These are phyloP conservation scores for Tulasnella sp. DNA, from an alignment of 768 basidiomycete genomes.

Conservation along the genomic window DNA sequence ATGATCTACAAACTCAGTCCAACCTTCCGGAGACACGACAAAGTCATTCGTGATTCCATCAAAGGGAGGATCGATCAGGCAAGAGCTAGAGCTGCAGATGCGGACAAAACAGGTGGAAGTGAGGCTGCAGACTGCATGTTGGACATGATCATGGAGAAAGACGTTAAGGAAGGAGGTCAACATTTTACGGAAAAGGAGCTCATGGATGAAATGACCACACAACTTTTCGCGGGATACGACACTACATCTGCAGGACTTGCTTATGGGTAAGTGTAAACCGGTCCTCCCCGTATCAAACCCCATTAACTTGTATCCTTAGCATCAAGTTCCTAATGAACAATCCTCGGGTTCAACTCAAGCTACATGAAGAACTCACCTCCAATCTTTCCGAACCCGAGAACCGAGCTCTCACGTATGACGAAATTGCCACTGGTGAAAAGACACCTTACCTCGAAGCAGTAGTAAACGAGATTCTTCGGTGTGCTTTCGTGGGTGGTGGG, in stretches of 20 bases:
- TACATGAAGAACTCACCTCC: neutral
- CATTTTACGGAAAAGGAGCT: too few relatives aligned
- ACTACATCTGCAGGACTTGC: neutral
- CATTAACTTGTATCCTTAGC: neutral
- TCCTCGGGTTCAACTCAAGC: neutral
- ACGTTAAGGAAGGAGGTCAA: too few relatives aligned
- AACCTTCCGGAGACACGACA: too few relatives aligned
- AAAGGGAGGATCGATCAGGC: too few relatives aligned
- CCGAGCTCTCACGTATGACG: slow-evolving; percentile 4
- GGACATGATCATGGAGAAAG: too few relatives aligned
- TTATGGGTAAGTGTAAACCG: neutral
- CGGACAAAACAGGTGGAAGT: too few relatives aligned
- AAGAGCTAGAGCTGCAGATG: too few relatives aligned
- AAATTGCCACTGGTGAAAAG: neutral
- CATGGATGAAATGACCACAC: too few relatives aligned
- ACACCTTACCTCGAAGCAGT: slow-evolving; percentile 8
- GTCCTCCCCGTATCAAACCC: neutral
- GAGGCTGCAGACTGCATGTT: too few relatives aligned
- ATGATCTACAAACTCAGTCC: too few relatives aligned
- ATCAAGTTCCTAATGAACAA: neutral
- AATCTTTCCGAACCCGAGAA: neutral
- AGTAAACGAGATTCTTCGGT: neutral
- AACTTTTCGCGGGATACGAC: slow-evolving; percentile 2
- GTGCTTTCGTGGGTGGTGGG: neutral
- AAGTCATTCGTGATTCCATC: too few relatives aligned